Base-by-base conservation (phyloP, 2,329 filamentous ascomycete genomes). In the Cryphonectria carpinicola region DNA sequence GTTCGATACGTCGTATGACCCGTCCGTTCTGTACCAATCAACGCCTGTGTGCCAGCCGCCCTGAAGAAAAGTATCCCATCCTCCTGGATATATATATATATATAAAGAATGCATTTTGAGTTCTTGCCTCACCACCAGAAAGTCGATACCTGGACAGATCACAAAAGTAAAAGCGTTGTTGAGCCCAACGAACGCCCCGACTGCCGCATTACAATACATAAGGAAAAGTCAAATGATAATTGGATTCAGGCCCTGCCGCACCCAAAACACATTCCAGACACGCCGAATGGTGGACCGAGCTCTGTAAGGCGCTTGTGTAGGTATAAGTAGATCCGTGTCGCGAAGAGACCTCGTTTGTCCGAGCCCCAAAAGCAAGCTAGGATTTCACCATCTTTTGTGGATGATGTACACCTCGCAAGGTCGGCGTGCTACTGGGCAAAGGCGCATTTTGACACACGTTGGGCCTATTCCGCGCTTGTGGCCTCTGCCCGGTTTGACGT, bases 51-150 rank as follows among this genome's bases (percentile, higher is more conserved):
- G 65, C 69, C 56, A 65, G 28, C 46, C 60, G 49, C 58, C 43
- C 49, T 39, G 39, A 65, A n/a, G 17, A 60, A 60, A 54, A 68
- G 61, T 52, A 43, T 62, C 32, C 58, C 43, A 35, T 39, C 60
- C 22, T 56, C 41, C 58, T n/a, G 43, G 17, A 49, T 32, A n/a
- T 49, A 49, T 17, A 14, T 6, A n/a, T 49, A n/a, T n/a, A 49
- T n/a, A n/a, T 3, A 56, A 68, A 64, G 25, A 62, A 71, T 39
- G 39, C 71, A 25, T 72, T 72, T 71, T 72, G 58, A 64, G 65
- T 49, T 32, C 67, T 67, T 65, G 25, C 43, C 56, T 67, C 69
- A 52, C 64, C 65, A 6, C 43, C 22, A 52, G 37, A 67, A 46
- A 25, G 54, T 70, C 68, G 58, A 72, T 64, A 54, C 62, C 65